Evolutionary conservation across 164 flowering plant genomes (phyloP), one percentile per base, ranked within the genome.

Genomic region (Nelumbo lutea): DNA sequence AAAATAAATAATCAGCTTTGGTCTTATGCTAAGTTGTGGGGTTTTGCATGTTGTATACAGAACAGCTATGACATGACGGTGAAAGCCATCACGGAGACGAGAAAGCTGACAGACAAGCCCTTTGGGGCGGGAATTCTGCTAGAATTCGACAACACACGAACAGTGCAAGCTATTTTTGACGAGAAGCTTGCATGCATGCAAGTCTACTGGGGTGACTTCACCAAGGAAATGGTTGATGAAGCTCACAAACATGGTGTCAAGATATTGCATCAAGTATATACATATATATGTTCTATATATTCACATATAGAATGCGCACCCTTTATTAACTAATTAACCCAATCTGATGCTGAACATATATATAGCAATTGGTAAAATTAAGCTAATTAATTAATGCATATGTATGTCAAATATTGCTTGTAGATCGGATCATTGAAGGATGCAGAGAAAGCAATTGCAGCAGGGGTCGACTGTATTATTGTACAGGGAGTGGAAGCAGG

Each of bases 101-200:
- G 50, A 59, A 65, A 65, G 59, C 68, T 65, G 59, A 65, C 68
- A 7, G 42, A 6, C 46, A 65, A 65, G 46, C 68, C 68, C 4
- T 27, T 27, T 27, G 27, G 27, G 27, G 27, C 27, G 27, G 27
- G 27, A 27, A 27, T 27, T 27, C 27, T 27, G 27, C 27, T 27
- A 27, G 27, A 27, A 27, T 27, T 27, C 27, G 27, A 27, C 51
- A 50, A 65, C 58, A 13, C 59, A 6, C 27, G 42, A 51, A 52
- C 47, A 5, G 39, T 65, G 14, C 44, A 65, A 42, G 68, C 68
- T 59, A 65, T 65, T 38, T 53, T 65, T 42, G 68, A 65, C 7
- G 68, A 52, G 59, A 65, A 65, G 68, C 68, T 65, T 42, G 68
- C 59, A 1, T 65, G 68, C 10, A 40, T 65, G 68, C 68, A 65